Conservation (phyloP, 495 filamentous ascomycete genomes). For the Corynascus novoguineensis region DNA sequence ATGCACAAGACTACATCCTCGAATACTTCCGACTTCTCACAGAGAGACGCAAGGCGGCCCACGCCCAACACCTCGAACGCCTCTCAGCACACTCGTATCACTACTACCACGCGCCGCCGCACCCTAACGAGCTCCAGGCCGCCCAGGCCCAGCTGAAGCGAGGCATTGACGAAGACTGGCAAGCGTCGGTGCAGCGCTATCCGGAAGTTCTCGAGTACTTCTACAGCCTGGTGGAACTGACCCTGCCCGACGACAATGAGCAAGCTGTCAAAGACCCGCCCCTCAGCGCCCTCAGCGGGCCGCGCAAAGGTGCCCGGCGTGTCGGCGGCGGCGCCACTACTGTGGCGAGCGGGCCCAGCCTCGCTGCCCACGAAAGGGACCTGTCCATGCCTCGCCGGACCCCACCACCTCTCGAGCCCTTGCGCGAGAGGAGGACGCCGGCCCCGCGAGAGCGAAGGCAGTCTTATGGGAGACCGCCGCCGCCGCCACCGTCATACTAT, state of each 20-base stretch:
- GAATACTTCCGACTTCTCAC: conserved; percentile 59
- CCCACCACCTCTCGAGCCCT: conserved; percentile 30
- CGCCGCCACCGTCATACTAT: conserved; percentile 27
- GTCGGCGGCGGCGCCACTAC: conserved; percentile 21
- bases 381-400: conserved; percentile 27
- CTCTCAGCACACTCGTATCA: conserved; percentile 54
- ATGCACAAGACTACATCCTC: conserved; percentile 65
- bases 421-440: conserved; percentile 32
- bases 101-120: conserved; percentile 49
- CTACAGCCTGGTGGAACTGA: conserved; percentile 58
- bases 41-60: conserved; percentile 53
- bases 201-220: conserved; percentile 71
- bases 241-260: conserved; percentile 51
- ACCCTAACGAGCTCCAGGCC: conserved; percentile 52
- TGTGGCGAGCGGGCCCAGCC: conserved; percentile 32
- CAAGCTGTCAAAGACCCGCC: conserved; percentile 51
- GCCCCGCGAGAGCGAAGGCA: conserved; percentile 25
- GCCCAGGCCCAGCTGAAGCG: conserved; percentile 57
- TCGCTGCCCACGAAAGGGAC: conserved; percentile 27
- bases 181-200: conserved; percentile 60
- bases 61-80: conserved; percentile 50
- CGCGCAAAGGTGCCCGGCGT: conserved; percentile 36
- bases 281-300: conserved; percentile 46
- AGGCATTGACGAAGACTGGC: conserved; percentile 71
- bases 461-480: conserved; percentile 16